Evolutionary conservation across 1,284 basidiomycete genomes (phyloP).

Genomic region (Ceraceosorus guamensis): DNA sequence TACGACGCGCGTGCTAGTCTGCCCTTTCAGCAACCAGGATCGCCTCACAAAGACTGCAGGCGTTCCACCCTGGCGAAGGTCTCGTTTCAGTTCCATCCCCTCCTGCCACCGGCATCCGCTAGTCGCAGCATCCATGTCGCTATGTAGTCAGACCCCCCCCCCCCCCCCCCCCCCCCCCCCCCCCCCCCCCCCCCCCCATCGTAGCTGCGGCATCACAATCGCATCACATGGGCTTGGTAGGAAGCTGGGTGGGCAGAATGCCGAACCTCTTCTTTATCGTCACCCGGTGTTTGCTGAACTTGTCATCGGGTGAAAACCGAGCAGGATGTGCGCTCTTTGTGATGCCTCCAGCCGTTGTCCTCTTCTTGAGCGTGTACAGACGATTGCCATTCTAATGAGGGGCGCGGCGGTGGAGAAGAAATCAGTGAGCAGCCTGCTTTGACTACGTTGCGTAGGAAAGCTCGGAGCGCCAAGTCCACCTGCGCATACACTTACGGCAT

Average conservation of each 20-base stretch:
- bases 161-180: no score
- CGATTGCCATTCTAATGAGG: conserved; percentile 41
- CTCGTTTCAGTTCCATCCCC: no score
- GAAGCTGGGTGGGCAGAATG: conserved; percentile 37
- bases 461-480: neutral
- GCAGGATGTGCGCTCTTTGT: conserved; percentile 47
- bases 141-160: no score
- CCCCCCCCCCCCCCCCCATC: no score
- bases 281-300: conserved; percentile 46
- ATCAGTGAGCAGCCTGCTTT: neutral
- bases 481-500: conserved; percentile 26
- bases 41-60: no score
- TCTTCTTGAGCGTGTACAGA: conserved; percentile 47
- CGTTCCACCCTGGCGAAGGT: no score
- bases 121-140: no score
- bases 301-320: conserved; percentile 48
- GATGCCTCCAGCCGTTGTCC: conserved; percentile 32
- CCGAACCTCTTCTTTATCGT: conserved; percentile 47
- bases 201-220: neutral
- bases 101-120: no score
- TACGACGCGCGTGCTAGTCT: no score
- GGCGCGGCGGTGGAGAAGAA: neutral
- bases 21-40: no score
- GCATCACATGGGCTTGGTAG: conserved; percentile 34
- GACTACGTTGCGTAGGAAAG: neutral